Evolutionary conservation across 1,284 basidiomycete species (phyloP), one percentile per base, ranked within the genome.

Genomic region (Tausonia pullulans): DNA sequence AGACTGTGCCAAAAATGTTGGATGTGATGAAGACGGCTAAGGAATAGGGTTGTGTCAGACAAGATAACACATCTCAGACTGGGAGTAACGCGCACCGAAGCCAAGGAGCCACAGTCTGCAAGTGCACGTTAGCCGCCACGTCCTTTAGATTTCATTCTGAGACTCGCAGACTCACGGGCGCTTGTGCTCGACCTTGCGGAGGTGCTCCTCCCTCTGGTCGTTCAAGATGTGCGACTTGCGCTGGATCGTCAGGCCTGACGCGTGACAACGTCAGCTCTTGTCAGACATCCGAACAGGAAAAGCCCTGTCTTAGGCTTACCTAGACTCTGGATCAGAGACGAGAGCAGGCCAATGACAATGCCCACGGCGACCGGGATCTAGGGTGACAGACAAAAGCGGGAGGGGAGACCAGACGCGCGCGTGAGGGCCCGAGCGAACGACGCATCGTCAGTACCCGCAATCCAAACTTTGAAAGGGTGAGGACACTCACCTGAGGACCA

Each of bases 201-300:
- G 75, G 46, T 81, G 73, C 58, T 84, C 80, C 3, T 90, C 86
- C 9, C 87, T 79, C 3, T 79, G 76, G 69, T 92, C 87, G 73
- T 96, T 91, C 67, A 88, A 78, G 50, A 97, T 83, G 80, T 97
- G 93, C 70, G 90, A 93, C 79, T 95, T 94, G 69, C 94, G 85
- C 75, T 97, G 93, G 67, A 98, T 87, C 43, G 94, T 96, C 50
- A 98, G 81, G 14, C 93, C 81, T 80, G 69, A 54, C 10, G 27
- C 27, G 27, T 27, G 27, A 27, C 27, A 27, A 1, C 27, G 27
- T 27, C 27, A 27, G 27, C 27, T 27, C 27, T 27, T 27, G 27
- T 27, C 27, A 27, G 27, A 27, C 27, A 27, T 27, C 27, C 27
- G 27, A 27, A 27, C 27, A 27, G 27, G 27, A 27, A 1, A 27